phyloP scores from a whole-genome alignment of 352 stramenopile genomes.

The Globisporangium apiculatum region DNA sequence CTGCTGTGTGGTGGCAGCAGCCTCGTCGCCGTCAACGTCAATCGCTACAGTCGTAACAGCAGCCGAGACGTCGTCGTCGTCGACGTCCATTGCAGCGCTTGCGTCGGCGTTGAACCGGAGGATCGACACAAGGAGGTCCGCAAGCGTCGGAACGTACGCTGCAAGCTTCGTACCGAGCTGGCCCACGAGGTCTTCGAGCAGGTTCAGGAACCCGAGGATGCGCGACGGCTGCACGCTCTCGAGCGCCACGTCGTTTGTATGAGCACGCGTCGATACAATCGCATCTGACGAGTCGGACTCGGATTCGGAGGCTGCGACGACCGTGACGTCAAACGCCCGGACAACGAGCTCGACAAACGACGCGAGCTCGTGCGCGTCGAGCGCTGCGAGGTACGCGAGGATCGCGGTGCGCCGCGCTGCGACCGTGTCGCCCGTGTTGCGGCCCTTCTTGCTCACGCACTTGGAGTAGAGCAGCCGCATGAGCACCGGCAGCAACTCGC shows the following conservation, averaged over 20 bases:
- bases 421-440: constrained; percentile 80
- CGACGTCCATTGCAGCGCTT: constrained; percentile 17
- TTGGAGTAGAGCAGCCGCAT: constrained; percentile 88
- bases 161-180: constrained; percentile 85
- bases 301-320: constrained; percentile 15
- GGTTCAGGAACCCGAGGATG: constrained; percentile 87
- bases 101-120: constrained; percentile 43
- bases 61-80: constrained; percentile 10
- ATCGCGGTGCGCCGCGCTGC: constrained; percentile 84
- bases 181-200: constrained; percentile 80
- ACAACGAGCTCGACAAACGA: constrained; percentile 88
- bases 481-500: constrained; percentile 75
- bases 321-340: constrained; percentile 72
- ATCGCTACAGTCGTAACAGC: background rate
- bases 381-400: constrained; percentile 80
- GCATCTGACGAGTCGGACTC: background rate
- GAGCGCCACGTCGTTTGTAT: constrained; percentile 21
- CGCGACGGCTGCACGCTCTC: constrained; percentile 59
- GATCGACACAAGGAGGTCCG: constrained; percentile 71
- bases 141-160: constrained; percentile 69
- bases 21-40: constrained; percentile 15
- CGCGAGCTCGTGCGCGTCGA: constrained; percentile 67
- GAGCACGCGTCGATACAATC: background rate
- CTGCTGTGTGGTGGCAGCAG: background rate
- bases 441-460: constrained; percentile 82